These are phyloP conservation scores for Ilyonectria mors-panacis DNA, from an alignment of 2,329 filamentous ascomycete genomes.

Conservation along the genomic window DNA sequence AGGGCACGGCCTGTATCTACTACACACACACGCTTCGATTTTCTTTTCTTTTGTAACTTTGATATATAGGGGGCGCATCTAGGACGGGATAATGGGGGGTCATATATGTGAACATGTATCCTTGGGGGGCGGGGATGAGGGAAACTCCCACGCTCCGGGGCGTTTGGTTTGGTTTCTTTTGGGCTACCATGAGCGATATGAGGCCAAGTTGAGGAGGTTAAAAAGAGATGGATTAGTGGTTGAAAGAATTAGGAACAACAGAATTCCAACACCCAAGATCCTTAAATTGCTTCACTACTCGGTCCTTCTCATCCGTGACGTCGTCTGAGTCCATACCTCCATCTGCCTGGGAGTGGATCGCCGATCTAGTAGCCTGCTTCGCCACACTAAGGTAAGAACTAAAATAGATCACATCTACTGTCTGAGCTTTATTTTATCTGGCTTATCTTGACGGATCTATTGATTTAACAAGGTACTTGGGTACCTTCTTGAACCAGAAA, in stretches of 20 bases:
- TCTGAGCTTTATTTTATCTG: no score
- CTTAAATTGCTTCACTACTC: not conserved
- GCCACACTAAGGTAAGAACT: not conserved
- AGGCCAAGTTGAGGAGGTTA: conserved; percentile 32
- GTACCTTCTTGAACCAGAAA: not conserved
- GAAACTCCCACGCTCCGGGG: conserved; percentile 42
- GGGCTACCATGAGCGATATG: conserved; percentile 48
- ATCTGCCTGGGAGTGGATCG: not conserved
- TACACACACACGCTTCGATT: conserved; percentile 45
- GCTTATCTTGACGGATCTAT: no score
- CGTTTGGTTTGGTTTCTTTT: conserved; percentile 44
- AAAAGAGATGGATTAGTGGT: conserved; percentile 44
- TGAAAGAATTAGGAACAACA: conserved; percentile 41
- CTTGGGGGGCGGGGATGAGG: conserved; percentile 38
- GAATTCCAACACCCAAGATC: conserved; percentile 44
- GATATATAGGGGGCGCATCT: conserved; percentile 49
- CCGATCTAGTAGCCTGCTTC: not conserved
- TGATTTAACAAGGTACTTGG: no score
- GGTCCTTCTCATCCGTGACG: not conserved
- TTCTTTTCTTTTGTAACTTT: conserved; percentile 42
- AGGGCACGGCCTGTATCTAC: conserved; percentile 47
- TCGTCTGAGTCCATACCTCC: not conserved
- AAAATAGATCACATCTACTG: no score
- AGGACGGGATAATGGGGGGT: conserved; percentile 38
- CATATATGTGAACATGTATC: conserved; percentile 44